These are phyloP conservation scores for Diaporthe sp. DNA, from an alignment of 2,329 filamentous ascomycete genomes.

Conservation along the genomic window DNA sequence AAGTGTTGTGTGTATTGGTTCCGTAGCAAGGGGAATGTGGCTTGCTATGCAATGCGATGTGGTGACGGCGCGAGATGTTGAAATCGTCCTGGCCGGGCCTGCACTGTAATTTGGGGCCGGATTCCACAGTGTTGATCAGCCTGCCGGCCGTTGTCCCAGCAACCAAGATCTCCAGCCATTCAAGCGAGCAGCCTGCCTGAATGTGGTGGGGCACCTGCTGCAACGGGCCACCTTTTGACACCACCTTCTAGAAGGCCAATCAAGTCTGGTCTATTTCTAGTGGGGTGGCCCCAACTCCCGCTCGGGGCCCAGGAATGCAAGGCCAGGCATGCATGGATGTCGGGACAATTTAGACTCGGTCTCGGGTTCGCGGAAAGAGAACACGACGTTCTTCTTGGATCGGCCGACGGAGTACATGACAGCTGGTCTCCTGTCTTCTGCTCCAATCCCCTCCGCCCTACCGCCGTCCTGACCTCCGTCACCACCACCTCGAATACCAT, in stretches of 20 bases:
- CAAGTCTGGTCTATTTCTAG: constrained; percentile 16
- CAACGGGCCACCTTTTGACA: not conserved
- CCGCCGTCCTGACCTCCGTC: not conserved
- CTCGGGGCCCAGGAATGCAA: not conserved
- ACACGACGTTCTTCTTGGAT: constrained; percentile 10
- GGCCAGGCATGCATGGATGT: not conserved
- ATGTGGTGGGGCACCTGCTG: not conserved
- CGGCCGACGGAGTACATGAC: not conserved
- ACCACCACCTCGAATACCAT: not conserved
- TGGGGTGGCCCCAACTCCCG: not conserved
- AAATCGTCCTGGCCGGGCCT: not conserved
- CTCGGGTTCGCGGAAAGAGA: constrained; percentile 18
- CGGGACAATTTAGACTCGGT: constrained; percentile 23
- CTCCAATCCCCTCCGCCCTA: not conserved
- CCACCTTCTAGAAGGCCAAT: constrained; percentile 31
- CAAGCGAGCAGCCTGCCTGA: not conserved
- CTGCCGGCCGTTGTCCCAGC: constrained; percentile 31
- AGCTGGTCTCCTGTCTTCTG: constrained; percentile 1
- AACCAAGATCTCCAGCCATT: constrained; percentile 5
- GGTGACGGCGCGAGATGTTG: constrained; percentile 8
- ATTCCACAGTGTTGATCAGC: constrained; percentile 2
- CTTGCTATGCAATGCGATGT: constrained; percentile 27
- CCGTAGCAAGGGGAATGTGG: constrained; percentile 1
- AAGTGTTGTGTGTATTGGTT: constrained; percentile 10
- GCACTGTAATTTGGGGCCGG: not conserved